Evolutionary conservation across 257 asterid species (phyloP), one percentile per base, ranked within the genome.

Genomic region (Nicotiana benthamiana): DNA sequence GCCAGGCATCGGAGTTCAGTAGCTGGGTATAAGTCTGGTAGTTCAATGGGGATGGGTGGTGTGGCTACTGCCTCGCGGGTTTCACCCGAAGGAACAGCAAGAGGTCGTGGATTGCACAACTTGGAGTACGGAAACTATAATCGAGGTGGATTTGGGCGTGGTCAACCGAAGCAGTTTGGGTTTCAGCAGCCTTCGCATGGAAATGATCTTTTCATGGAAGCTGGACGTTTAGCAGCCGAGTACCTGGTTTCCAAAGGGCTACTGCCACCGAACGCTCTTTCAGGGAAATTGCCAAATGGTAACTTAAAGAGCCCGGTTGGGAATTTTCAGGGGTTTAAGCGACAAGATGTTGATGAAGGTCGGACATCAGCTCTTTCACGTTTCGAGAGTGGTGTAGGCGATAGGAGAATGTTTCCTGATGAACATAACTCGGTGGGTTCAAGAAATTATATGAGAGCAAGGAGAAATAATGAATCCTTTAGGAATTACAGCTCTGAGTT

Each of bases 201-300:
- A 80, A 63, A 89, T 13, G 95, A 91, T 67, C 22, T 96, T 82
- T 91, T 94, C 60, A 82, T 94, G 84, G 98, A 96, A 85, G 99
- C 99, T 60, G 99, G 99, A 59, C 89, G 83, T 84, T 80, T 96
- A 82, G 99, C 99, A 13, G 92, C 98, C 57, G 98, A 94, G 84
- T 96, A 91, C 79, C 85, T 94, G 84, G 92, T 94, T 75, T 82
- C 94, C 61, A 94, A 90, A 80, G 99, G 98, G 22, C 75, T 91
- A 80, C 85, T 96, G 84, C 96, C 95, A 52, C 89, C 89, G 61
- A 86, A 85, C 86, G 97, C 90, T 17, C 92, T 91, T 36, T 85
- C 95, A 0, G 99, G 97, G 52, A 94, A 90, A 87, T 87, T 89
- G 93, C 91, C 80, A 79, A 83, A 80, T 22, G 92, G 88, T 74